These are phyloP conservation scores for Fraxinus angustifolia DNA, from an alignment of 305 asterid genomes.

Conservation along the genomic window DNA sequence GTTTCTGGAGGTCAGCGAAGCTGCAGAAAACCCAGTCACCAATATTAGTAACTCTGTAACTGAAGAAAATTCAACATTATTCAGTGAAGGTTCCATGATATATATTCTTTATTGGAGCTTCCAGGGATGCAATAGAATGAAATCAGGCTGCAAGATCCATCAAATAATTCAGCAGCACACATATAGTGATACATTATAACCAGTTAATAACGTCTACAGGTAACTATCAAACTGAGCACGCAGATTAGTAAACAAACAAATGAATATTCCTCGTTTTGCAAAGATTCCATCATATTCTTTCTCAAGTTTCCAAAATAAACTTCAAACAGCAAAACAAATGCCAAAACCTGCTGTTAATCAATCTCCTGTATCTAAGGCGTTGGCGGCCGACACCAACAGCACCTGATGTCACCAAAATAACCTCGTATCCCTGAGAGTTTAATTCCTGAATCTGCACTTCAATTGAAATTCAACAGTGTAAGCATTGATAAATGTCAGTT, in stretches of 20 bases:
- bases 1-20: slow-evolving; percentile 95
- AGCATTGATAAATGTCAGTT: slow-evolving; percentile 17
- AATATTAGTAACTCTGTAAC: not conserved
- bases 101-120: not conserved
- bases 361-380: slow-evolving; percentile 73
- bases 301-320: slow-evolving; percentile 10
- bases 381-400: slow-evolving; percentile 98
- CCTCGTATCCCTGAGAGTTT: slow-evolving; percentile 76
- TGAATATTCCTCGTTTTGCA: not conserved
- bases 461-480: slow-evolving; percentile 23
- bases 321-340: not conserved
- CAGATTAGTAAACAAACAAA: not conserved
- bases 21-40: slow-evolving; percentile 37
- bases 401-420: slow-evolving; percentile 92
- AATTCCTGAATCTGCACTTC: slow-evolving; percentile 77
- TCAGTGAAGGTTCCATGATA: not conserved
- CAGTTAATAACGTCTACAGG: not conserved
- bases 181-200: not conserved
- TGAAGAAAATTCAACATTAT: not conserved
- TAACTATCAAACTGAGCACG: not conserved
- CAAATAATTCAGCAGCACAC: not conserved
- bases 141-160: not conserved
- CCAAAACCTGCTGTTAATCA: slow-evolving; percentile 76
- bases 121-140: not conserved
- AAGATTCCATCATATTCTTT: slow-evolving; percentile 2